Percentiles rank a stretch among this genome's conserved stretches.
These are phyloP conservation scores for Zoysia japonica DNA, from an alignment of 176 grass and related monocot genomes.

Conservation along the genomic window DNA sequence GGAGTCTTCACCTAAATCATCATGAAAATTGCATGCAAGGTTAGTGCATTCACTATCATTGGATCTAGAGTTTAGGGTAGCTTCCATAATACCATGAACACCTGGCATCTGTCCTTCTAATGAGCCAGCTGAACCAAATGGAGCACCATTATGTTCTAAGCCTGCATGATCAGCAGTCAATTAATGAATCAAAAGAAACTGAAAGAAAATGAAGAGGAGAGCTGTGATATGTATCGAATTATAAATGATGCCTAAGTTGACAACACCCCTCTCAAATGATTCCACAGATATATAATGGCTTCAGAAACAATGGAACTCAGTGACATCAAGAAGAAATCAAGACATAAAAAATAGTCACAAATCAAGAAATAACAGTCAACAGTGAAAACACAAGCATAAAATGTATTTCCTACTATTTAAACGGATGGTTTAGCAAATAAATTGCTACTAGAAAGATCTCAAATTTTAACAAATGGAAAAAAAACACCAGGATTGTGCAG, in stretches of 20 bases:
- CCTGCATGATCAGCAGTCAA: slow-evolving; percentile 31
- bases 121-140: slow-evolving; percentile 35
- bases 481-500: background rate
- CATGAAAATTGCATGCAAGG: background rate
- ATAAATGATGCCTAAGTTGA: background rate
- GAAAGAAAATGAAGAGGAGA: background rate
- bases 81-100: slow-evolving; percentile 29
- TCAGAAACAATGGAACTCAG: background rate
- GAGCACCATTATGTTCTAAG: slow-evolving; percentile 21
- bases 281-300: background rate
- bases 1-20: slow-evolving; percentile 28
- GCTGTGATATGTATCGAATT: background rate
- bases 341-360: background rate
- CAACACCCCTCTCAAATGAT: background rate
- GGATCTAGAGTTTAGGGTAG: slow-evolving; percentile 28
- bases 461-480: background rate
- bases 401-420: background rate
- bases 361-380: background rate
- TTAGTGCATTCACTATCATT: background rate
- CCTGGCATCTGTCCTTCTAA: slow-evolving; percentile 29
- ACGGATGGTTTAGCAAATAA: background rate
- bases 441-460: background rate
- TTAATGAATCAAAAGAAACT: background rate
- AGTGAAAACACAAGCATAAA: background rate
- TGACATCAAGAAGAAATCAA: background rate